Evolutionary conservation across 1,139 yeast species (phyloP), one percentile per base, ranked within the genome.

Genomic region (Candida freyschussii): DNA sequence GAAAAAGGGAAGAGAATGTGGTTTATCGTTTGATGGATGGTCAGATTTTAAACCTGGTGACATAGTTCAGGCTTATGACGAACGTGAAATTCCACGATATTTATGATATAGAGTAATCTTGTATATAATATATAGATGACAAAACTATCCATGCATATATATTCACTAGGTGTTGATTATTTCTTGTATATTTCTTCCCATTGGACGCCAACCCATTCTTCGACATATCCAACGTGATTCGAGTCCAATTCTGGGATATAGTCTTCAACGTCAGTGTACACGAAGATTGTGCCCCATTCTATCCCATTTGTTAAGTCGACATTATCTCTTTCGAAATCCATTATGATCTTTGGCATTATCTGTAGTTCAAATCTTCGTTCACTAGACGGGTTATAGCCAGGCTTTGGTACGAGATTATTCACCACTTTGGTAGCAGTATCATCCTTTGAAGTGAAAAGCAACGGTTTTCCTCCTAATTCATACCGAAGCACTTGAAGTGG

Each of bases 251-350:
- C 56, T 38, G 93, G 86, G 11, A 75, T 62, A 41, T 62, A 71
- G 55, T 91, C 96, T 41, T 79, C 82, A 5, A 62, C 60, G 48
- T 87, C 93, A 0, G 96, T 84, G 26, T 82, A 86, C 4, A 89
- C 83, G 21, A 86, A 65, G 23, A 91, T 83, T 0, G 97, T 84
- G 2, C 97, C 97, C 98, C 98, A 91, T 41, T 91, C 93, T 95
- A 91, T 91, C 7, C 97, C 96, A 26, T 76, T 76, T 9, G 69
- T 57, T 17, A 78, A 67, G 29, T 65, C 57, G 24, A 54, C 55
- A 9, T 50, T 48, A 11, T 53, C 55, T 16, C 63, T 65, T 54
- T 91, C 97, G 30, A 91, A 67, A 48, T 85, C 91, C 43, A 85
- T 66, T 33, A 91, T 89, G 33, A 89, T 75, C 55, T 85, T 85